phyloP scores from a whole-genome alignment of 345 rosid species.

The Lenwebbia sp. region DNA sequence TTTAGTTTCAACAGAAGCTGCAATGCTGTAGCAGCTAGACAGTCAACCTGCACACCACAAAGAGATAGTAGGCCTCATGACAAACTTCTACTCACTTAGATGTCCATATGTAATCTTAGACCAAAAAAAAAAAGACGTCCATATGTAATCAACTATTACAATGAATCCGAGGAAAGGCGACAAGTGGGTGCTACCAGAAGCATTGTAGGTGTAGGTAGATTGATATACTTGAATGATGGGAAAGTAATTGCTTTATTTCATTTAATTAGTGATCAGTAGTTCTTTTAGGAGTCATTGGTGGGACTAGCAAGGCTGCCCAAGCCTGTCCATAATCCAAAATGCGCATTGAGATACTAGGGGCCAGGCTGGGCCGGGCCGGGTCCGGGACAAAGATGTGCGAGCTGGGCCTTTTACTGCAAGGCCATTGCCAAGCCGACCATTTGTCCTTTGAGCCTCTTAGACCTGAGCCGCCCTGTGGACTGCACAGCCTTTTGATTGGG shows the following conservation, averaged over 20 bases:
- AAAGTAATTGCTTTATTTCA: not conserved
- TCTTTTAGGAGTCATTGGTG: not conserved
- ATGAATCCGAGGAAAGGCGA: not conserved
- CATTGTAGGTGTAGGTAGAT: not conserved
- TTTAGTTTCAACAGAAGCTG: constrained; percentile 93
- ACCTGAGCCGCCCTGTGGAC: not conserved
- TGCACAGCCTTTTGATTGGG: not conserved
- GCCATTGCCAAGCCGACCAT: not conserved
- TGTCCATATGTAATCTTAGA: not conserved
- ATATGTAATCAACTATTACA: not conserved
- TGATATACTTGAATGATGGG: not conserved
- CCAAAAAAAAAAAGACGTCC: not conserved
- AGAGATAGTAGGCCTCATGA: not conserved
- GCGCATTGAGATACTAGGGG: not conserved
- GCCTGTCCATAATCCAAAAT: not conserved
- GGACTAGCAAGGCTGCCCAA: not conserved
- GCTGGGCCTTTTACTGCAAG: not conserved
- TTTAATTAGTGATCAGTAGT: not conserved
- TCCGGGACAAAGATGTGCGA: not conserved
- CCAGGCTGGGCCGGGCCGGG: not conserved
- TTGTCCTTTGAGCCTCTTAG: not conserved
- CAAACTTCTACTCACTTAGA: not conserved
- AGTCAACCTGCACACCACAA: constrained; percentile 46
- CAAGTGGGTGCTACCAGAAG: not conserved
- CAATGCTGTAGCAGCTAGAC: constrained; percentile 64